phyloP scores from a whole-genome alignment of 1,284 basidiomycete genomes.

The Sporisorium graminicola region DNA sequence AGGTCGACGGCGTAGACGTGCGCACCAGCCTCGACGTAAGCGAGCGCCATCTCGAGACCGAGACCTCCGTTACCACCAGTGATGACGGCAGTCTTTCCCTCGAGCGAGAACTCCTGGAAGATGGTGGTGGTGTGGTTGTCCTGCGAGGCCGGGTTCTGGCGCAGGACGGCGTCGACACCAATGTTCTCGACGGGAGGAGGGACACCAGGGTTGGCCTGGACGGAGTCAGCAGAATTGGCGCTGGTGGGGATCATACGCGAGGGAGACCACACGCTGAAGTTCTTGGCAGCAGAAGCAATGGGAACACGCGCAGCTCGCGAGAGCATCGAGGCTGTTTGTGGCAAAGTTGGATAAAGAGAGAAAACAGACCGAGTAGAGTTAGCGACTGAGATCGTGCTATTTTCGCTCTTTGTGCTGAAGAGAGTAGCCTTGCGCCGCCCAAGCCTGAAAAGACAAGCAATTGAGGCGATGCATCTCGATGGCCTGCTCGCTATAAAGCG shows the following conservation, averaged over 20 bases:
- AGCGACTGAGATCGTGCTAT: background rate
- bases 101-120: conserved; percentile 80
- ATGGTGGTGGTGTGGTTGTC: conserved; percentile 71
- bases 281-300: conserved; percentile 31
- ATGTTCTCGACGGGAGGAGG: conserved; percentile 67
- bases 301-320: conserved; percentile 42
- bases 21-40: conserved; percentile 81
- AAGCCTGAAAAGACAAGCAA: no score
- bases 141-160: conserved; percentile 56
- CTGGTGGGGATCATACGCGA: conserved; percentile 40
- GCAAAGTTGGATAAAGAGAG: background rate
- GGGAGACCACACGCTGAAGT: conserved; percentile 49
- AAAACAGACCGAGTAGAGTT: background rate
- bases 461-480: no score
- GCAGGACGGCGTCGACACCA: conserved; percentile 66
- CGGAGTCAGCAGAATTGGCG: conserved; percentile 37
- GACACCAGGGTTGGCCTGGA: conserved; percentile 62
- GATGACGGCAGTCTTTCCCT: conserved; percentile 79
- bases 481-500: no score
- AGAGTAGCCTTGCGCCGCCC: no score
- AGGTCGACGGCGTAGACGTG: conserved; percentile 84
- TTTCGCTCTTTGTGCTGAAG: no score
- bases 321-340: conserved; percentile 40
- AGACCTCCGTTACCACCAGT: conserved; percentile 79
- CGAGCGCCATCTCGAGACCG: conserved; percentile 84